These are phyloP conservation scores for Erysimum pusillum DNA, from an alignment of 441 rosid species.

Conservation along the genomic window DNA sequence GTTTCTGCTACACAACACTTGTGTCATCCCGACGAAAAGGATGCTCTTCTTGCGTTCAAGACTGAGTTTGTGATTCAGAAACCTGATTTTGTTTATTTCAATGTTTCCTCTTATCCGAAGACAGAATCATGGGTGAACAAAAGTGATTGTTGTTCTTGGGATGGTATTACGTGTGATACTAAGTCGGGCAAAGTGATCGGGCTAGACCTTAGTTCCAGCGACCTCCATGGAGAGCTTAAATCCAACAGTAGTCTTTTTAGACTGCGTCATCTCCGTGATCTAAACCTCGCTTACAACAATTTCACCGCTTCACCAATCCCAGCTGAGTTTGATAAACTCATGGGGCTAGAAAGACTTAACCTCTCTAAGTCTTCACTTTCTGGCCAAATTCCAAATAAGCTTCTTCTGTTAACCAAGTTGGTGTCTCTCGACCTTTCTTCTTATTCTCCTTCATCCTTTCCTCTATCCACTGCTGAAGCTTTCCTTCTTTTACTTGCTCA, in stretches of 20 bases:
- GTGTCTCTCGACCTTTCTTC: background rate
- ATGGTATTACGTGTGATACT: too few relatives aligned
- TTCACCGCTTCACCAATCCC: too few relatives aligned
- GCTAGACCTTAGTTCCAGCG: too few relatives aligned
- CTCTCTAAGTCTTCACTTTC: background rate
- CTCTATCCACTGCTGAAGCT: background rate
- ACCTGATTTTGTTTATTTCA: too few relatives aligned
- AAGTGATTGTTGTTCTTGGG: too few relatives aligned
- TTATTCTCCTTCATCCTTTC: background rate
- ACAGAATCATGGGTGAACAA: too few relatives aligned
- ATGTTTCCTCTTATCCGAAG: too few relatives aligned
- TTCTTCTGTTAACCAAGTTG: constrained; percentile 32
- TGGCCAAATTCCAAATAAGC: constrained; percentile 32
- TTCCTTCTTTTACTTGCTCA: background rate
- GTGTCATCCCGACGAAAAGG: background rate
- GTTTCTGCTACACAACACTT: background rate
- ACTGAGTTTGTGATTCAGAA: background rate
- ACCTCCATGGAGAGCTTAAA: too few relatives aligned
- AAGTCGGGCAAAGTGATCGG: too few relatives aligned
- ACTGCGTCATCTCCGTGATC: too few relatives aligned
- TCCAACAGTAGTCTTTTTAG: too few relatives aligned
- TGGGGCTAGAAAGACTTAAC: constrained; percentile 7
- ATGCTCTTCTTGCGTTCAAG: background rate
- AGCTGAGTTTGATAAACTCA: too few relatives aligned
- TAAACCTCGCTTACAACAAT: background rate